Base-by-base conservation (phyloP, 2,329 filamentous ascomycete species). In the Xylariaceae sp. region DNA sequence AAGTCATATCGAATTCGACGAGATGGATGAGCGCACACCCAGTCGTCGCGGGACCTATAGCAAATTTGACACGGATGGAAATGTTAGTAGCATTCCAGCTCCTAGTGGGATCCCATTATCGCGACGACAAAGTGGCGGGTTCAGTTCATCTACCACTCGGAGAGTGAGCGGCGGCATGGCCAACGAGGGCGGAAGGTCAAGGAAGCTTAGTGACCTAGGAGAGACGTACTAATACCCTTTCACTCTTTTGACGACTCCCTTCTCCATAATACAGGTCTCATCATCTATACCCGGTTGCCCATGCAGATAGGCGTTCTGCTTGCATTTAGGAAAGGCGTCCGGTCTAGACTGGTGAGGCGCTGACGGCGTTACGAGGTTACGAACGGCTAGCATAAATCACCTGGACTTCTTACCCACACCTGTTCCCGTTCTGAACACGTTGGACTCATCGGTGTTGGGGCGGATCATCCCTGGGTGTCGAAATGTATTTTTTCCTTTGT, bases 1-100 rank as follows among this genome's bases (percentile, higher is more conserved):
- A 69, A 83, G 81, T 63, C 76, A 81, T 49, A 76, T 82, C 47
- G 82, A 83, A 59, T 78, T 79, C 31, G 81, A 82, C 34, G 82
- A 84, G 53, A 78, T 78, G 28, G 77, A 80, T 53, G 76, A 78
- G 26, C 76, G 78, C 24, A 85, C 81, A n/a, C 82, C 83, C 1
- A 85, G 81, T 67, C 78, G 83, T 43, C 75, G 82, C 17, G 80
- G 81, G 6, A 84, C 79, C 2, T 85, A 80, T 61, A 80, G 78
- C 39, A 79, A 78, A 58, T 72, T 76, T 28, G 82, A 83, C 41
- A 59, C 72, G 21, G 79, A 81, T 9, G 71, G 68, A 17, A 69
- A 65, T 16, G 65, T 67, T 9, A 77, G 70, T 47, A 73, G 72
- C 36, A 81, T 80, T 21, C 77, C 77, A 7, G 65, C 65, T 26